phyloP scores from a whole-genome alignment of 2,329 filamentous ascomycete genomes.

The Fusarium algeriense region DNA sequence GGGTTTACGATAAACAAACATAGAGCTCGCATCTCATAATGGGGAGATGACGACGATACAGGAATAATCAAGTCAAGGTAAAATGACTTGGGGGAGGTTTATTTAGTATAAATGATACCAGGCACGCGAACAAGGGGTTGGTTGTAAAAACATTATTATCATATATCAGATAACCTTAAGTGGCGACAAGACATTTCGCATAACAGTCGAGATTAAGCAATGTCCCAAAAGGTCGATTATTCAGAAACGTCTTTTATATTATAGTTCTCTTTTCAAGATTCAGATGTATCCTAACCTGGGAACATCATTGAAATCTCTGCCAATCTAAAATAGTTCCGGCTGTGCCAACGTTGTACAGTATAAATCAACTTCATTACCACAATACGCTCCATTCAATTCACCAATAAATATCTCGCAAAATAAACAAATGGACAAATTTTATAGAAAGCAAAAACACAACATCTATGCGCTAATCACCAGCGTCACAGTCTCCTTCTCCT shows the following conservation, averaged over 20 bases:
- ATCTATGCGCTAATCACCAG: conserved; percentile 47
- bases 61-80: conserved; percentile 15
- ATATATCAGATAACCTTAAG: conserved; percentile 1
- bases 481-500: conserved; percentile 49
- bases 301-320: background rate
- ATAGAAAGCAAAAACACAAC: background rate
- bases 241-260: background rate
- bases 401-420: background rate
- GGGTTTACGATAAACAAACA: conserved; percentile 36
- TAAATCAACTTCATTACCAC: conserved; percentile 40
- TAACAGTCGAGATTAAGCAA: background rate
- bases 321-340: conserved; percentile 4
- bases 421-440: background rate
- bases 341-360: background rate
- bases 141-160: conserved; percentile 9
- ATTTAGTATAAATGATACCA: conserved; percentile 18
- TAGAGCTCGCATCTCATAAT: conserved; percentile 40
- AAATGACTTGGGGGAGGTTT: conserved; percentile 19
- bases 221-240: background rate
- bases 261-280: background rate
- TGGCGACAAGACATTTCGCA: background rate
- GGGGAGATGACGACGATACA: conserved; percentile 21
- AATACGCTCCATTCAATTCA: conserved; percentile 16
- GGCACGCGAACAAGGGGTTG: background rate
- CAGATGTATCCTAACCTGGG: background rate